Evolutionary conservation across 305 asterid genomes (phyloP), one percentile per base, ranked within the genome.

Genomic region (Fraxinus dipetala): DNA sequence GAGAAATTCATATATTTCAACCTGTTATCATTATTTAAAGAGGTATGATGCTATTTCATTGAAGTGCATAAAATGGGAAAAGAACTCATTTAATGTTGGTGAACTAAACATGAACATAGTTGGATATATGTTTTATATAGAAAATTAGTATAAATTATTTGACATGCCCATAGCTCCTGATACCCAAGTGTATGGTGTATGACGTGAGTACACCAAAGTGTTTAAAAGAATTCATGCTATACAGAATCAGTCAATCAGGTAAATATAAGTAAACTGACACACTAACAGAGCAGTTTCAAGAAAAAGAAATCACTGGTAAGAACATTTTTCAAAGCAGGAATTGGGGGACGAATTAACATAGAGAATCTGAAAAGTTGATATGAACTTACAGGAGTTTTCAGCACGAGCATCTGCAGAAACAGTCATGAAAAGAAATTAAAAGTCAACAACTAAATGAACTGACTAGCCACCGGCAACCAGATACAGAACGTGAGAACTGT

Each of bases 331-430:
- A 26, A 63, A 69, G 61, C 11, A 77, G 69, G 75, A 56, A 80
- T 78, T 59, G 67, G 63, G 75, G 54, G 80, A 74, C 80, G 85
- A 69, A 26, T 69, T 69, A 30, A 75, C 26, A 80, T 8, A 45
- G 84, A 80, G 67, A 43, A 85, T 76, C 56, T 79, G 35, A 75
- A 35, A 78, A 82, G 51, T 59, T 36, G 9, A 78, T 51, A 13
- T 24, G 79, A 84, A 92, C 97, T 92, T 87, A 92, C 98, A 70
- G 94, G 91, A 76, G 88, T 78, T 85, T 85, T 92, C 86, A 92
- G 84, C 80, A 92, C 80, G 86, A 86, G 87, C 86, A 89, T 88
- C 98, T 94, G 97, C 90, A 72, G 43, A 74, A 81, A 70, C 78
- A 74, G 34, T 83, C 32, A 78, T 72, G 73, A 63, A 78, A 83